Conservation (phyloP, 352 stramenopile genomes). For the Phytophthora pseudosyringae region DNA sequence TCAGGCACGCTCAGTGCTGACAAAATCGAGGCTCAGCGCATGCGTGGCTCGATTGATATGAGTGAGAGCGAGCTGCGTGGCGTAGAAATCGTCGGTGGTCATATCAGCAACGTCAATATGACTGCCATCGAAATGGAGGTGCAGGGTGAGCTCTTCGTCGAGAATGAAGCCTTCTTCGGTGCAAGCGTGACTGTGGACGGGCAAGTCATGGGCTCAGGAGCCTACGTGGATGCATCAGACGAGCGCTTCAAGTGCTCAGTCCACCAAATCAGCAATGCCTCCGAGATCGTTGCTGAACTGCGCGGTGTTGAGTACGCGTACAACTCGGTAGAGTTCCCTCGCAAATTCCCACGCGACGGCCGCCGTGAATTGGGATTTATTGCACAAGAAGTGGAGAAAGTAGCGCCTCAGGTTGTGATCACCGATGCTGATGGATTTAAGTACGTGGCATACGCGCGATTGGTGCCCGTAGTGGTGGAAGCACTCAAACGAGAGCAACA, state of each 20-base stretch:
- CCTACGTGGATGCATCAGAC: constrained; percentile 92
- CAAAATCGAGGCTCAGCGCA: constrained; percentile 51
- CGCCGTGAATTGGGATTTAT: constrained; percentile 87
- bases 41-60: constrained; percentile 84
- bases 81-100: constrained; percentile 76
- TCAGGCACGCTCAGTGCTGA: constrained; percentile 47
- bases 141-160: constrained; percentile 82
- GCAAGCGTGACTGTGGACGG: constrained; percentile 86
- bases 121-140: constrained; percentile 75
- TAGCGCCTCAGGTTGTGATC: constrained; percentile 83
- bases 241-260: constrained; percentile 87
- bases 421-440: constrained; percentile 79
- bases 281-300: constrained; percentile 56
- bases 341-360: constrained; percentile 40
- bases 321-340: constrained; percentile 44
- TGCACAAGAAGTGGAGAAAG: constrained; percentile 86
- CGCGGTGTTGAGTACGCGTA: constrained; percentile 79
- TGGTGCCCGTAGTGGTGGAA: constrained; percentile 85
- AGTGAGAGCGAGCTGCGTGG: constrained; percentile 66
- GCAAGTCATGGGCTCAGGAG: constrained; percentile 90
- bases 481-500: constrained; percentile 62
- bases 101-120: constrained; percentile 85
- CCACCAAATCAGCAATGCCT: constrained; percentile 46
- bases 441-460: constrained; percentile 86
- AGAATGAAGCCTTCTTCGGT: constrained; percentile 85